Evolutionary conservation across 1,284 basidiomycete species (phyloP).

Genomic region (Xerocomus nothofagi): DNA sequence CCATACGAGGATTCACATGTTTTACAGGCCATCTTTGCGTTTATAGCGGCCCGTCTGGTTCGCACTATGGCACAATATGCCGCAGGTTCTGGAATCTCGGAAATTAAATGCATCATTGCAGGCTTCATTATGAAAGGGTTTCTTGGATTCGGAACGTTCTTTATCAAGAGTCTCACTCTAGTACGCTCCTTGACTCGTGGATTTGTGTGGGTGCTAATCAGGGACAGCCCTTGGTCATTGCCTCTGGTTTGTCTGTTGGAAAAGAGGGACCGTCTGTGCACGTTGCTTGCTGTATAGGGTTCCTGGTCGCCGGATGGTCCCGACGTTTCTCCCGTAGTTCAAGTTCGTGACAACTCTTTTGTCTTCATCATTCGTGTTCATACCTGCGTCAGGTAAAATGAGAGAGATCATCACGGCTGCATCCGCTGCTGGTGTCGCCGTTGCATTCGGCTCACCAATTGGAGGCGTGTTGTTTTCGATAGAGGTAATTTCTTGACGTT

Average conservation of each 20-base stretch:
- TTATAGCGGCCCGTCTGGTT: constrained; percentile 86
- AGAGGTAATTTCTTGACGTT: constrained; percentile 47
- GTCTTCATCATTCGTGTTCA: constrained; percentile 10
- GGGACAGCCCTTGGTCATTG: constrained; percentile 89
- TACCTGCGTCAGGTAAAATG: constrained; percentile 74
- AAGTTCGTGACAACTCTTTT: constrained; percentile 48
- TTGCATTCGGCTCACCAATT: constrained; percentile 96
- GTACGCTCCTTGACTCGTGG: constrained; percentile 47
- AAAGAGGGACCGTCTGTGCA: constrained; percentile 99
- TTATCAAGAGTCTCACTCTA: constrained; percentile 89
- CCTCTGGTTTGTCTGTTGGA: constrained; percentile 94
- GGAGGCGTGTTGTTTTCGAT: constrained; percentile 95
- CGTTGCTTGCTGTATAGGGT: constrained; percentile 93
- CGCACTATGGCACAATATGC: constrained; percentile 90
- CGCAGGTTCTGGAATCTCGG: constrained; percentile 97
- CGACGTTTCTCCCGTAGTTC: constrained; percentile 84
- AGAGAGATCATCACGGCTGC: constrained; percentile 93
- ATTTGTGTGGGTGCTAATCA: constrained; percentile 8
- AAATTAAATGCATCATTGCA: constrained; percentile 98
- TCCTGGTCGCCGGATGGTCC: constrained; percentile 83
- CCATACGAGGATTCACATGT: constrained; percentile 1
- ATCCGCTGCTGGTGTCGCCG: constrained; percentile 96
- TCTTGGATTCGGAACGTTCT: constrained; percentile 85
- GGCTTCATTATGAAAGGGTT: constrained; percentile 98
- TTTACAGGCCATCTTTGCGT: constrained; percentile 72